These are phyloP conservation scores for Solanum gracilifrons DNA, from an alignment of 257 asterid genomes.

Conservation along the genomic window DNA sequence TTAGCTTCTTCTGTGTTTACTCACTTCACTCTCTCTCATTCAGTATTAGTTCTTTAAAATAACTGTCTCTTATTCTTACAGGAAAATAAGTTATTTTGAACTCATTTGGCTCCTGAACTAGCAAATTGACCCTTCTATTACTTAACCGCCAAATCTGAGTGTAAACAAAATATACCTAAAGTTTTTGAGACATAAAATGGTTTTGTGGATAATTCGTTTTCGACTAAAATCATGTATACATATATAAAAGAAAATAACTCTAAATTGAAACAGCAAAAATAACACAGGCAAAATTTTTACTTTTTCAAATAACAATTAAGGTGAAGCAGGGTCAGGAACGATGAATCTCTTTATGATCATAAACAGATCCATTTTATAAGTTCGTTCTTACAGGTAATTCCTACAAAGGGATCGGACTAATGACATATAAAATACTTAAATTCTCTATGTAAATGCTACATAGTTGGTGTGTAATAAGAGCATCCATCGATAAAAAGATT, in stretches of 20 bases:
- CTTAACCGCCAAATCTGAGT: not conserved
- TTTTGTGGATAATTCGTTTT: not conserved
- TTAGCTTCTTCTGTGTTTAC: not conserved
- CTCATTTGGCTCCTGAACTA: not conserved
- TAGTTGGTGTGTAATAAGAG: too few relatives aligned
- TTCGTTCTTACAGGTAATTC: too few relatives aligned
- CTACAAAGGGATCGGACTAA: too few relatives aligned
- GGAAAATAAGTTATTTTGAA: not conserved
- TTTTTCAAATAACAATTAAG: not conserved
- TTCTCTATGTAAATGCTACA: too few relatives aligned
- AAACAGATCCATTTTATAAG: fast-evolving
- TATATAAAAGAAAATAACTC: not conserved
- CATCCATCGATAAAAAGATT: too few relatives aligned
- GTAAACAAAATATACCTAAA: not conserved
- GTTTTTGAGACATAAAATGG: not conserved
- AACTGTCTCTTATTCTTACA: not conserved
- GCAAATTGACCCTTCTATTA: not conserved
- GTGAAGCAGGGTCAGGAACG: too few relatives aligned
- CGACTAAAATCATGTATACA: not conserved
- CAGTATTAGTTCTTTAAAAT: too few relatives aligned
- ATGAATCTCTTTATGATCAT: too few relatives aligned
- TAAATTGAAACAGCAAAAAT: not conserved
- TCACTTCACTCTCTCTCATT: not conserved
- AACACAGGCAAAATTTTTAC: not conserved
- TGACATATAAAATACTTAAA: too few relatives aligned